Evolutionary conservation across 2,329 filamentous ascomycete genomes (phyloP), one percentile per base, ranked within the genome.

Genomic region (Neopestalotiopsis rosae): DNA sequence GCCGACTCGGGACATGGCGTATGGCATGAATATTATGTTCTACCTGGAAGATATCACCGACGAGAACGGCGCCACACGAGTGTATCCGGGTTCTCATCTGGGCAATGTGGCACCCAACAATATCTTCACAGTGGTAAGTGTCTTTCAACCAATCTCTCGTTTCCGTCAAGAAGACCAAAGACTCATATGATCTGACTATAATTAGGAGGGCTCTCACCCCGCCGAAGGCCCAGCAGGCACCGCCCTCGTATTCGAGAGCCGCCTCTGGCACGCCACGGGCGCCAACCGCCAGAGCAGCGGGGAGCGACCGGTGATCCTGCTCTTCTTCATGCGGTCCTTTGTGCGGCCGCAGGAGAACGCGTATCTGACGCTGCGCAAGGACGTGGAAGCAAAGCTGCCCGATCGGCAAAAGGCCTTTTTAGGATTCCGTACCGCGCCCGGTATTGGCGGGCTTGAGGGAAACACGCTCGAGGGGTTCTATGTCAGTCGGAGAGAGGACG

Each of bases 11-110:
- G 68, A 74, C 20, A n/a, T 76, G 3, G 70, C 75, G 10, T 74
- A 73, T 49, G 76, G 74, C 7, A 65, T 75, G 45, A 75, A 76
- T 61, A 71, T 75, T 61, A 71, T 74, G 65, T 76, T 65, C 61
- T 76, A 71, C 61, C 71, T 79, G 0, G 74, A 74, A 1, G 80
- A 82, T 58, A 76, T 73, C 9, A 79, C 76, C 4, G 79, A 81
- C 57, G 76, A 73, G 45, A 76, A 74, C 65, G 76, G 74, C 34
- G 75, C 64, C 32, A 78, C 76, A 4, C 70, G 78, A 70, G 75
- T 77, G 71, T 68, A 78, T 40, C 75, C 75, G 1, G 71, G 67
- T 1, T 73, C 70, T 6, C 75, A 77, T 68, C 66, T 67, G 12
- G 74, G 74, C 32, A 45, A 70, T 20, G 61, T 76, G 45, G 74